Evolutionary conservation across 129 eudicot genomes (phyloP), one percentile per base, ranked within the genome.

Genomic region (Centella asiatica): DNA sequence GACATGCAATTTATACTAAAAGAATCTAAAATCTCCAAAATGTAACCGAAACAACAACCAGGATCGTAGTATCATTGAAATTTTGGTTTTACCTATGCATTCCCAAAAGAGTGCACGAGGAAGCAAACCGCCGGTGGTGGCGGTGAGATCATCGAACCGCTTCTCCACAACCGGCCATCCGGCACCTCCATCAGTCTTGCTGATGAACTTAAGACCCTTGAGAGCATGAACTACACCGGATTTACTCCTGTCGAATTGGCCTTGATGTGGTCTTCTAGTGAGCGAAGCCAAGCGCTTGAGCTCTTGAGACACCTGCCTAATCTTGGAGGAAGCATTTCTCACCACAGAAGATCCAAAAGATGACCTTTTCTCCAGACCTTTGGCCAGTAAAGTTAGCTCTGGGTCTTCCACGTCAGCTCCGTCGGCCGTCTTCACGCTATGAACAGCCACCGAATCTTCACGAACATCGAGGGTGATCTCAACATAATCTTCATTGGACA

Each of bases 231-330:
- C 66, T 0, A 81, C 88, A 6, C 76, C 88, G 0, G 88, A 82
- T 54, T 82, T 82, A 22, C 37, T 77, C 69, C 81, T 40, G 32
- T 78, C 83, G 53, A 57, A 70, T 8, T 69, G 72, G 4, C 77
- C 75, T 2, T 2, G 62, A 0, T 63, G 49, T 0, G 78, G 68
- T 27, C 37, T 70, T 31, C 65, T 57, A 3, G 75, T 56, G 23
- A 29, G 60, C 0, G 95, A 77, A 0, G 90, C 82, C 73, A 86
- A 46, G 4, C 74, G 75, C 66, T 54, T 80, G 15, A 86, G 89
- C 84, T 83, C 95, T 25, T 87, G 81, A 9, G 87, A 80, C 39
- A 87, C 87, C 36, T 86, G 95, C 37, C 68, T 60, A 31, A 86
- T 68, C 36, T 67, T 77, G 0, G 92, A 65, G 9, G 95, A 87